Conservation (phyloP, 768 basidiomycete genomes). For the Suillus subluteus region DNA sequence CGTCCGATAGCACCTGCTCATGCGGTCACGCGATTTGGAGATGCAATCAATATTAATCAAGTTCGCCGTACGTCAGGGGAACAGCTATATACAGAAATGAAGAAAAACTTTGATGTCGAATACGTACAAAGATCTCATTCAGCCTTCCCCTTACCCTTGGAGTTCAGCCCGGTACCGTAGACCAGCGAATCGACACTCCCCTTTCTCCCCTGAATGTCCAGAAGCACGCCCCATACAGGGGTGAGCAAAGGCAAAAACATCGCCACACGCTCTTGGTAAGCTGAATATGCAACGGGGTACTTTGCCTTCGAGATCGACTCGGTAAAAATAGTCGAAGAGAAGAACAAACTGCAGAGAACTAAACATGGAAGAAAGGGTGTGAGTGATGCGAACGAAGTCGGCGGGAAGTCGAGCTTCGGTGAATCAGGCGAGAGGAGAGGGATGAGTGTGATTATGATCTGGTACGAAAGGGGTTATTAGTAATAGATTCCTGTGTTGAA, state of each 20-base stretch:
- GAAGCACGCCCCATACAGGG: slow-evolving; percentile 44
- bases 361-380: slow-evolving; percentile 57
- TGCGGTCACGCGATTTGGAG: background rate
- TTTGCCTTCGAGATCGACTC: slow-evolving; percentile 80
- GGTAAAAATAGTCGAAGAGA: slow-evolving; percentile 76
- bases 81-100: background rate
- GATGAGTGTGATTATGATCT: slow-evolving; percentile 73
- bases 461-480: slow-evolving; percentile 11
- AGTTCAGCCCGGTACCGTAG: slow-evolving; percentile 39
- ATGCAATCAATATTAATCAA: background rate
- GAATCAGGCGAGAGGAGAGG: slow-evolving; percentile 54
- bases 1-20: background rate
- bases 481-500: slow-evolving; percentile 7
- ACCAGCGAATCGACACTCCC: slow-evolving; percentile 43
- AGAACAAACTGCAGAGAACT: slow-evolving; percentile 70
- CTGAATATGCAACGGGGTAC: slow-evolving; percentile 68
- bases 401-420: slow-evolving; percentile 26
- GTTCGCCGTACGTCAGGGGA: background rate
- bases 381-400: slow-evolving; percentile 31
- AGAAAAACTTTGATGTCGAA: background rate
- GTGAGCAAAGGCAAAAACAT: slow-evolving; percentile 71
- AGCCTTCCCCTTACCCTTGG: slow-evolving; percentile 21
- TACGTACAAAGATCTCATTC: slow-evolving; percentile 16
- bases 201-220: slow-evolving; percentile 42
- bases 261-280: slow-evolving; percentile 77